Percentiles rank a stretch among this genome's conserved stretches.
phyloP scores from a whole-genome alignment of 768 basidiomycete species.

The Pholiota conissans region DNA sequence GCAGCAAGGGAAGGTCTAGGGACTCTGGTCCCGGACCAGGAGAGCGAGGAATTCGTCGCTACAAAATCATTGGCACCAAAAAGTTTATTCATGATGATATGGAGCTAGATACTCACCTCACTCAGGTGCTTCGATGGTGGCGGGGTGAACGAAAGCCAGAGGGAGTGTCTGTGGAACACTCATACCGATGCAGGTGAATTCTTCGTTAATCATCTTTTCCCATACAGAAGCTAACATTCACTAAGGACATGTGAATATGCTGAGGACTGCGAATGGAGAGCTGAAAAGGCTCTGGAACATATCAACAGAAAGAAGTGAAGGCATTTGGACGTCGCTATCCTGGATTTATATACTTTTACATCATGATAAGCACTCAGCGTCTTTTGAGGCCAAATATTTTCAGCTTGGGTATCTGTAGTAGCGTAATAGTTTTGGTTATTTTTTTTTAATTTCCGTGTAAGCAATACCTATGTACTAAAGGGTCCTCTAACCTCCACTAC shows the following conservation, averaged over 20 bases:
- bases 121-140: constrained; percentile 72
- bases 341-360: no score
- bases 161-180: constrained; percentile 66
- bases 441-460: neutral
- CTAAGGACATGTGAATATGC: constrained; percentile 71
- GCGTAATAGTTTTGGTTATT: neutral
- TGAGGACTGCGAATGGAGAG: constrained; percentile 81
- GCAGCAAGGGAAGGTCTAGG: no score
- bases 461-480: no score
- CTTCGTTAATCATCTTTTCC: neutral
- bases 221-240: neutral
- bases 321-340: no score
- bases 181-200: constrained; percentile 68
- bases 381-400: no score
- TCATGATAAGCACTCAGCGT: no score
- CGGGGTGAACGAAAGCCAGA: constrained; percentile 60
- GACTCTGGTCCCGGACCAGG: no score
- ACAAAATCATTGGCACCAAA: constrained; percentile 64
- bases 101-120: constrained; percentile 54
- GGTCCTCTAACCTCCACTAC: no score
- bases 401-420: neutral
- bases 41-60: constrained; percentile 19
- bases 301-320: no score
- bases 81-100: constrained; percentile 53
- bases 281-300: constrained; percentile 46